Evolutionary conservation across 2,329 filamentous ascomycete species (phyloP).

Genomic region (Arthroderma sp.): DNA sequence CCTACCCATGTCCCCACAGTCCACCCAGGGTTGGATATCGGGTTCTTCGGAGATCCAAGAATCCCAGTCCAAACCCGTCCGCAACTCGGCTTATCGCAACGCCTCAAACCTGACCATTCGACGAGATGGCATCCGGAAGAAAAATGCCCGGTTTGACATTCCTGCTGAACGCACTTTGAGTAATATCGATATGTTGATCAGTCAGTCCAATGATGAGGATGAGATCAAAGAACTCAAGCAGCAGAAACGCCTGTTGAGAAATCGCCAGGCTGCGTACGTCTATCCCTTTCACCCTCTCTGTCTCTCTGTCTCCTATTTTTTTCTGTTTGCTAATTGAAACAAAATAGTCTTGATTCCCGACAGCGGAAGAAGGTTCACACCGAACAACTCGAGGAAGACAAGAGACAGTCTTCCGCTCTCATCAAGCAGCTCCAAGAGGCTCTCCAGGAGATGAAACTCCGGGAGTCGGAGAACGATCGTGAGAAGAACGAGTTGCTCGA

Average conservation of each 20-base stretch:
- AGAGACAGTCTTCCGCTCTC: constrained; percentile 72
- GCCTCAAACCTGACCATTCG: constrained; percentile 62
- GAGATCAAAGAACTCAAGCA: constrained; percentile 98
- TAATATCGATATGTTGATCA: constrained; percentile 90
- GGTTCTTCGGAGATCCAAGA: constrained; percentile 36
- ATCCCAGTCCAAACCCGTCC: constrained; percentile 38
- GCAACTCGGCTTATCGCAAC: constrained; percentile 42
- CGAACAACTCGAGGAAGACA: constrained; percentile 90
- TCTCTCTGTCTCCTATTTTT: constrained; percentile 11
- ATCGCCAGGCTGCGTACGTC: constrained; percentile 89
- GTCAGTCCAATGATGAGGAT: constrained; percentile 65
- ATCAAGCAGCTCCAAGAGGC: constrained; percentile 71
- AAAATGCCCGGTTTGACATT: constrained; percentile 97
- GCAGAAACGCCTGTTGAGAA: constrained; percentile 86
- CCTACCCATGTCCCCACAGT: constrained; percentile 48
- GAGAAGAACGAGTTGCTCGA: constrained; percentile 53
- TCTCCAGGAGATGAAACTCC: constrained; percentile 52
- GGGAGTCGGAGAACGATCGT: constrained; percentile 37
- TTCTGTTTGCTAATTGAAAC: constrained; percentile 2
- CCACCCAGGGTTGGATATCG: constrained; percentile 44
- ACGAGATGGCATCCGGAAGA: constrained; percentile 89
- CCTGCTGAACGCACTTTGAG: constrained; percentile 81
- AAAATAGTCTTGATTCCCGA: constrained; percentile 70
- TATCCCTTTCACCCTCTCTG: constrained; percentile 17
- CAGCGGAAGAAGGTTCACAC: constrained; percentile 98